Base-by-base conservation (phyloP, 768 basidiomycete genomes). In the Suillus paluster region DNA sequence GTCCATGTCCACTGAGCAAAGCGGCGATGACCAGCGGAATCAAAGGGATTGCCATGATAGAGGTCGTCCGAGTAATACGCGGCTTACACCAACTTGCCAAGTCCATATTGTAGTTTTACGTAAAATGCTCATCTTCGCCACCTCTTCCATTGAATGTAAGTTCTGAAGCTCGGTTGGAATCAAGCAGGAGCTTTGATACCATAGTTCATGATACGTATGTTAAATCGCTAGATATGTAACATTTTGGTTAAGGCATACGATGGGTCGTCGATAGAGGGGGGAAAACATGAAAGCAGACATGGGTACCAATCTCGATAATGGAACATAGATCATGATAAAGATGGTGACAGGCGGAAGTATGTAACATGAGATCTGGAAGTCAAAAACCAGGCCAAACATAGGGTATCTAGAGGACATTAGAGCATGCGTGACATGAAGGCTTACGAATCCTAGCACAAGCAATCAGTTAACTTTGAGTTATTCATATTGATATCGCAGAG, bases 1-100 rank as follows among this genome's bases (percentile, higher is more conserved):
- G 77, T 4, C 95, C 95, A 78, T 94, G 91, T 0, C 79, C 65
- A 36, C 86, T 84, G 19, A 95, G 80, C 3, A 84, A 69, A 1
- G 80, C 67, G 0, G 91, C 84, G 19, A 88, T 58, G 27, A 79
- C 53, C 38, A 85, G 70, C 1, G 87, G 79, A 30, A 83, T 48
- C 50, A 76, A 34, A 30, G 78, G 78, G 19, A 83, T 61, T 38
- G 33, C 23, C 54, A 55, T 55, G 54, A 39, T 11, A 50, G 27
- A 5, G 11, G 17, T 50, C 49, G 49, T 50, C 27, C 27, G 27
- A 30, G 49, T 19, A 50, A 19, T 50, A 30, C 10, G 17, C 17
- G 49, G 19, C 27, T 30, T 30, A 30, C 30, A 30, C 30, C 3
- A 30, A n/a, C n/a, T n/a, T 30, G 30, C 6, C 30, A 6, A 30